These are phyloP conservation scores for Leonotis leonurus DNA, from an alignment of 257 asterid species.

Conservation along the genomic window DNA sequence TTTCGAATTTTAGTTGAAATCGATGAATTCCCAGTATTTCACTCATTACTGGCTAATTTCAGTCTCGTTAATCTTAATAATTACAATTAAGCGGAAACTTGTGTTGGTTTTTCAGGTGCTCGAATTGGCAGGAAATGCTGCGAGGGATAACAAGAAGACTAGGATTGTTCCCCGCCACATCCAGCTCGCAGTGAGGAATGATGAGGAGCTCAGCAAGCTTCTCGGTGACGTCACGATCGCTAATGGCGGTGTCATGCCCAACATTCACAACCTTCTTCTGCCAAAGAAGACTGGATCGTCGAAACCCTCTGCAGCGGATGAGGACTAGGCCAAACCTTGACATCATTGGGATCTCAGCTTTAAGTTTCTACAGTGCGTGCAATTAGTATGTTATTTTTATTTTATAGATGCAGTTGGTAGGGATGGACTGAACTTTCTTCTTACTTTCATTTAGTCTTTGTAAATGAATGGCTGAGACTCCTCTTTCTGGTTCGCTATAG, in stretches of 20 bases:
- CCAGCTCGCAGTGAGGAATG: slow-evolving; percentile 69
- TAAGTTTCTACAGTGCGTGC: background rate
- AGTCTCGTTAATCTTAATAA: slow-evolving; percentile 8
- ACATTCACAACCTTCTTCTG: slow-evolving; percentile 66
- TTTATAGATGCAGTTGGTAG: background rate
- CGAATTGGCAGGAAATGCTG: slow-evolving; percentile 79
- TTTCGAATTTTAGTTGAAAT: background rate
- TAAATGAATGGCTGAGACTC: background rate
- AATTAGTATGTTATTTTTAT: background rate
- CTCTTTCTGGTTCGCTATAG: background rate
- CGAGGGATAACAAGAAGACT: slow-evolving; percentile 74
- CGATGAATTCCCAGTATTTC: too few species aligned
- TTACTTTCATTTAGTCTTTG: slow-evolving; percentile 7
- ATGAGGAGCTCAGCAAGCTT: slow-evolving; percentile 68
- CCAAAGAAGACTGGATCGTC: slow-evolving; percentile 68
- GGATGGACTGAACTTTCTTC: background rate
- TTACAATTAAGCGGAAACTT: background rate
- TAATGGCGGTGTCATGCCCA: slow-evolving; percentile 78
- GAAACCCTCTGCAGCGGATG: slow-evolving; percentile 49
- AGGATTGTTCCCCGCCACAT: slow-evolving; percentile 76
- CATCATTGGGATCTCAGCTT: background rate
- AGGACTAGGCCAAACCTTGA: slow-evolving; percentile 38
- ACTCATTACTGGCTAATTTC: too few species aligned
- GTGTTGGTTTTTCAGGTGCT: slow-evolving; percentile 35
- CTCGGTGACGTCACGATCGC: slow-evolving; percentile 81